These are phyloP conservation scores for Trichocladium uniseriatum DNA, from an alignment of 495 filamentous ascomycete species.

Conservation along the genomic window DNA sequence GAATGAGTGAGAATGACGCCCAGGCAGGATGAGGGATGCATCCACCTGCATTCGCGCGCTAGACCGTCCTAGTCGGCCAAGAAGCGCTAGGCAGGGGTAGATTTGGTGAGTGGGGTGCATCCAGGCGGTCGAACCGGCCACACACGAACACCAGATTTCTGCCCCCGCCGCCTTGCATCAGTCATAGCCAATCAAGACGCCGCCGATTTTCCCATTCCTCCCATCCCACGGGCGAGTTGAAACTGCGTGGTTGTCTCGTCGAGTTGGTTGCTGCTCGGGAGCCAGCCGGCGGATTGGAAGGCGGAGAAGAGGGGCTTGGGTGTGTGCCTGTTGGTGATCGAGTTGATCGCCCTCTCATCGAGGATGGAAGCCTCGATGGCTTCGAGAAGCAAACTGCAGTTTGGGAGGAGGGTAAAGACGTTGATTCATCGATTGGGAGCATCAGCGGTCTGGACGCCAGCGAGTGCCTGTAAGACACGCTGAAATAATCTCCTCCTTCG, in stretches of 20 bases:
- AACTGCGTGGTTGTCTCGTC: slow-evolving; percentile 23
- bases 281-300: slow-evolving; percentile 4
- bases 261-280: too few relatives aligned
- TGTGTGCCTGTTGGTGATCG: not conserved
- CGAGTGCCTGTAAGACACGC: too few relatives aligned
- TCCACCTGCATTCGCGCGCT: slow-evolving; percentile 15
- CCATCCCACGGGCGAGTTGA: slow-evolving; percentile 20
- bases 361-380: not conserved
- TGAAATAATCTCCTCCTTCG: too few relatives aligned
- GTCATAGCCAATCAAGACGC: slow-evolving; percentile 22
- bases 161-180: slow-evolving; percentile 24
- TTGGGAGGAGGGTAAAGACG: not conserved
- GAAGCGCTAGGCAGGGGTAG: slow-evolving; percentile 23
- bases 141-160: slow-evolving; percentile 15
- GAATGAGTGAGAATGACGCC: not conserved
- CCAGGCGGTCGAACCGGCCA: slow-evolving; percentile 21
- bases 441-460: too few relatives aligned
- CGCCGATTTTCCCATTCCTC: slow-evolving; percentile 14
- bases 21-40: slow-evolving; percentile 16
- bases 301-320: slow-evolving; percentile 3
- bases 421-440: not conserved
- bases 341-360: too few relatives aligned
- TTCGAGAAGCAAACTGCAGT: not conserved
- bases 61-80: slow-evolving; percentile 10
- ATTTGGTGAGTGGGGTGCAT: slow-evolving; percentile 18